Conservation (phyloP, 495 filamentous ascomycete genomes). For the Xylaria longipes region DNA sequence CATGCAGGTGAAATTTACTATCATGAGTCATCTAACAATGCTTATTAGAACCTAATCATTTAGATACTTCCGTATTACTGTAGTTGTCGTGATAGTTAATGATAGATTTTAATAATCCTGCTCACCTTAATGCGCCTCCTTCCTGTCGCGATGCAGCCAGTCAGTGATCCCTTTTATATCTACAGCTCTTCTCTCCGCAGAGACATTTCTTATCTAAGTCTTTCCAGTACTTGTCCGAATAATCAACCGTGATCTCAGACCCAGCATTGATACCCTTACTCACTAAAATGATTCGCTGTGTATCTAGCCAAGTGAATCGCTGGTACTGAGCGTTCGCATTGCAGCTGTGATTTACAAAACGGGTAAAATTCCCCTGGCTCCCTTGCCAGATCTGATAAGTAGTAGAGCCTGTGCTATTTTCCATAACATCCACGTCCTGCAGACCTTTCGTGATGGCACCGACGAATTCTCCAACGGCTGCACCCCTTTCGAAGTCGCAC, state of each 20-base stretch:
- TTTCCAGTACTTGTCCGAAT: constrained; percentile 51
- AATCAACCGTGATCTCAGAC: constrained; percentile 52
- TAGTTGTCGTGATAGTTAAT: too few relatives aligned
- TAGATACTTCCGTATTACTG: too few relatives aligned
- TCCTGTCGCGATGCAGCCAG: background rate
- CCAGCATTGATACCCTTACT: constrained; percentile 47
- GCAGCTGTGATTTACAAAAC: constrained; percentile 54
- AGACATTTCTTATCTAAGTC: constrained; percentile 49
- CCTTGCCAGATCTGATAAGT: constrained; percentile 48
- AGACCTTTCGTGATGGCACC: constrained; percentile 40
- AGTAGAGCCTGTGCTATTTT: constrained; percentile 24
- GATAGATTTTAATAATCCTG: too few relatives aligned
- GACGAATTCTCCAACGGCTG: constrained; percentile 42
- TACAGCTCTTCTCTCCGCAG: constrained; percentile 47
- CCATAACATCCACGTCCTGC: constrained; percentile 47
- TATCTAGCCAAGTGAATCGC: constrained; percentile 49
- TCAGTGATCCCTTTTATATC: constrained; percentile 33
- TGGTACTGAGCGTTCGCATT: constrained; percentile 49
- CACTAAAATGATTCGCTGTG: constrained; percentile 50
- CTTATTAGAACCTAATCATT: too few relatives aligned
- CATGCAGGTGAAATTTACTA: background rate
- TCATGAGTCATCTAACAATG: too few relatives aligned
- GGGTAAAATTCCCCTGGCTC: constrained; percentile 49
- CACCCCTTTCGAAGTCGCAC: constrained; percentile 35
- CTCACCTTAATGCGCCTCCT: background rate